phyloP scores from a whole-genome alignment of 2,329 filamentous ascomycete genomes.

The Colletotrichum trifolii region DNA sequence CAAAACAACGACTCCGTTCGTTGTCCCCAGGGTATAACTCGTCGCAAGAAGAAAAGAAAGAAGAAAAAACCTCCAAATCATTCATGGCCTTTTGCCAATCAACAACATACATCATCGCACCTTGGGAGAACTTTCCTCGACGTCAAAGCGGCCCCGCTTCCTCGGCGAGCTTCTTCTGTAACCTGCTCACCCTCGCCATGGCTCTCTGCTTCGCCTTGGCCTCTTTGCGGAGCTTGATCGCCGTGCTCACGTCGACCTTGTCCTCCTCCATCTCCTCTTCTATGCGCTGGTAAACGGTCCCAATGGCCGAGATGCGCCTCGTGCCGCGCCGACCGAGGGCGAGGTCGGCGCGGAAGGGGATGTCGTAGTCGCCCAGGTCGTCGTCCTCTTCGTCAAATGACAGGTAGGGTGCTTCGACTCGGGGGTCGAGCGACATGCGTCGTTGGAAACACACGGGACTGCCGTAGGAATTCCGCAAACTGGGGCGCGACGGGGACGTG shows the following conservation, averaged over 20 bases:
- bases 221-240: slow-evolving; percentile 46
- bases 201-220: slow-evolving; percentile 43
- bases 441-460: slow-evolving; percentile 5
- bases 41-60: too few species aligned
- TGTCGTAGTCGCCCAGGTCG: slow-evolving; percentile 1
- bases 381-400: slow-evolving; percentile 20
- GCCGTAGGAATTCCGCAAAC: slow-evolving; percentile 11
- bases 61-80: too few species aligned
- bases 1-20: too few species aligned
- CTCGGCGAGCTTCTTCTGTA: background rate
- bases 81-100: too few species aligned
- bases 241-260: slow-evolving; percentile 42
- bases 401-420: slow-evolving; percentile 7
- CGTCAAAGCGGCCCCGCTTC: slow-evolving; percentile 4
- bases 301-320: slow-evolving; percentile 35
- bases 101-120: too few species aligned
- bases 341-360: slow-evolving; percentile 28
- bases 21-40: too few species aligned
- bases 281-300: slow-evolving; percentile 31
- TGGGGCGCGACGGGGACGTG: slow-evolving; percentile 6
- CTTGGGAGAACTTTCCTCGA: slow-evolving; percentile 3
- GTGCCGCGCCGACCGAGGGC: slow-evolving; percentile 29
- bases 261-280: slow-evolving; percentile 36
- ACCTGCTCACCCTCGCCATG: slow-evolving; percentile 6
- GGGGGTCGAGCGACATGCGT: slow-evolving; percentile 9